These are phyloP conservation scores for Collybia nuda DNA, from an alignment of 768 basidiomycete genomes.

Conservation along the genomic window DNA sequence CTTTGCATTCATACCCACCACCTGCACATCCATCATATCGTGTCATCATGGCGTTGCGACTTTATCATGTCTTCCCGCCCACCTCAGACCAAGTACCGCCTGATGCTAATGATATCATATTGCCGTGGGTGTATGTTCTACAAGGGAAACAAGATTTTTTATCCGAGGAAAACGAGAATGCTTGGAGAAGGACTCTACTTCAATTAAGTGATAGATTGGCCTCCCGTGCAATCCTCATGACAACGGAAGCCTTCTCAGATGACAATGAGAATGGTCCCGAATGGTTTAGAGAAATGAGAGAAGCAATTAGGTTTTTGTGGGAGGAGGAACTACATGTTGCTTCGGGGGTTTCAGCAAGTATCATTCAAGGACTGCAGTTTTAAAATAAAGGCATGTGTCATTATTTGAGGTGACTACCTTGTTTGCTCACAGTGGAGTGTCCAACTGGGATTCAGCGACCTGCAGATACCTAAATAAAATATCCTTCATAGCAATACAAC, in stretches of 20 bases:
- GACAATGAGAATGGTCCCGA: not conserved
- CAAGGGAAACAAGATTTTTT: conserved; percentile 42
- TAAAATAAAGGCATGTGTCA: conserved; percentile 26
- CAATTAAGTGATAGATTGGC: conserved; percentile 25
- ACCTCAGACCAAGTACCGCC: conserved; percentile 18
- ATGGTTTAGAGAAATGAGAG: conserved; percentile 14
- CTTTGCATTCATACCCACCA: conserved; percentile 57
- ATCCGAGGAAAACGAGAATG: conserved; percentile 46
- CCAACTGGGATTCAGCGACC: no score
- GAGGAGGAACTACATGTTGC: conserved; percentile 58
- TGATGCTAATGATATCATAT: conserved; percentile 28
- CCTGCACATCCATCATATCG: conserved; percentile 81
- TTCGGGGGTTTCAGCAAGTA: conserved; percentile 40
- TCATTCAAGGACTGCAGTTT: conserved; percentile 48
- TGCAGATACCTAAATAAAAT: no score
- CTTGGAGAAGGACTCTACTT: conserved; percentile 40
- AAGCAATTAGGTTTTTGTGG: conserved; percentile 55
- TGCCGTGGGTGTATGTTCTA: conserved; percentile 56
- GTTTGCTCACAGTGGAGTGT: no score
- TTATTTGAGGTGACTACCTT: no score
- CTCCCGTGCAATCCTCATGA: conserved; percentile 10
- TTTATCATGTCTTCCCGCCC: conserved; percentile 50
- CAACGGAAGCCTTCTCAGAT: not conserved
- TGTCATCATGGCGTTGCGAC: conserved; percentile 67
- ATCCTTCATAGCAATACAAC: no score